Conservation (phyloP, 345 rosid species). For the Lepidium africanum region DNA sequence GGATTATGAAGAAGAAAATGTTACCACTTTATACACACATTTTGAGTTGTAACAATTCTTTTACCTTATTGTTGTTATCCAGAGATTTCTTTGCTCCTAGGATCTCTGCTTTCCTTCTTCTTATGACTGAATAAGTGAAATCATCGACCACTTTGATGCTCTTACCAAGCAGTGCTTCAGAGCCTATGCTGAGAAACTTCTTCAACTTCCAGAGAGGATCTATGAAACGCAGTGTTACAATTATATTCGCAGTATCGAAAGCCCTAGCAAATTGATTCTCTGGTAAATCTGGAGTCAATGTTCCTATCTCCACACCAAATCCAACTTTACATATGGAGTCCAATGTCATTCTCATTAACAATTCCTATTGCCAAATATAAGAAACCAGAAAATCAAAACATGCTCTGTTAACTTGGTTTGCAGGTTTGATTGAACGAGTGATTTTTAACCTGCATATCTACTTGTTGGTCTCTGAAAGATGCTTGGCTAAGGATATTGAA, state of each 20-base stretch:
- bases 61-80: constrained; percentile 37
- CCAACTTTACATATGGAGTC: constrained; percentile 97
- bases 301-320: constrained; percentile 89
- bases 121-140: constrained; percentile 76
- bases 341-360: constrained; percentile 87
- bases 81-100: constrained; percentile 30
- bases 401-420: background rate
- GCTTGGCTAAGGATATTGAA: constrained; percentile 53
- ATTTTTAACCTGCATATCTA: constrained; percentile 71
- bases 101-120: constrained; percentile 62
- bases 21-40: background rate
- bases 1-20: background rate
- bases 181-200: constrained; percentile 60
- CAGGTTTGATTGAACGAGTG: background rate
- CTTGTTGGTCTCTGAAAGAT: constrained; percentile 41
- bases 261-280: constrained; percentile 75
- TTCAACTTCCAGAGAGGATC: constrained; percentile 87
- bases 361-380: constrained; percentile 35
- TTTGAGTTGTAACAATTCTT: background rate
- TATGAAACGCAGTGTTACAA: constrained; percentile 79
- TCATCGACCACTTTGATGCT: constrained; percentile 67
- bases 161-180: constrained; percentile 79
- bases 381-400: background rate
- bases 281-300: constrained; percentile 60
- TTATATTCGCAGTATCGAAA: constrained; percentile 75